Evolutionary conservation across 805 yeast species (phyloP).

Genomic region (Candida piceae): DNA sequence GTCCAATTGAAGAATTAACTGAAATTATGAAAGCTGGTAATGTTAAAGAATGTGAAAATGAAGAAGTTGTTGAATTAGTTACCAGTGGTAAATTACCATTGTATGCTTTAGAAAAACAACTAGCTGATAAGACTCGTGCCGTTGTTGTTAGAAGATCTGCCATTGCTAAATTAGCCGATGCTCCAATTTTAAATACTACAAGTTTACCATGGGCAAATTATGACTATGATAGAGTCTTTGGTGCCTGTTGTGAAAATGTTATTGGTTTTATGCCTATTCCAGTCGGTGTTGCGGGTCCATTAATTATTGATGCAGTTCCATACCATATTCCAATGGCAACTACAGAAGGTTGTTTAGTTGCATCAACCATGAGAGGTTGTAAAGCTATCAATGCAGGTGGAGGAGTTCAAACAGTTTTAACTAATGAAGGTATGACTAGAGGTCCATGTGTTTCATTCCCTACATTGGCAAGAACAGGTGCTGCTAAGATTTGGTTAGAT

Average conservation of each 20-base stretch:
- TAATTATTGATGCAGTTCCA: conserved; percentile 82
- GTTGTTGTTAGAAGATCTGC: conserved; percentile 90
- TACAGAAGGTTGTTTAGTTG: conserved; percentile 97
- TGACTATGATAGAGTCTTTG: conserved; percentile 93
- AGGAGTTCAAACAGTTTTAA: conserved; percentile 86
- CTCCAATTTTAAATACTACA: conserved; percentile 68
- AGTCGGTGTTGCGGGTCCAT: conserved; percentile 96
- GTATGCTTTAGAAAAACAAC: conserved; percentile 90
- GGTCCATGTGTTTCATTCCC: conserved; percentile 97
- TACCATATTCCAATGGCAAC: conserved; percentile 98
- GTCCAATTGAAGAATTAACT: conserved; percentile 61
- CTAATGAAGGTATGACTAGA: conserved; percentile 98
- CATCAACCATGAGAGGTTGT: conserved; percentile 98
- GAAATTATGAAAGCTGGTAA: conserved; percentile 65
- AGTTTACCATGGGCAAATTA: conserved; percentile 77
- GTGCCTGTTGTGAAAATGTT: conserved; percentile 99
- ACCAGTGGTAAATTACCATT: conserved; percentile 77
- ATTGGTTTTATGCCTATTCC: conserved; percentile 96
- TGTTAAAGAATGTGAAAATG: conserved; percentile 58
- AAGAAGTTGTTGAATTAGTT: conserved; percentile 70
- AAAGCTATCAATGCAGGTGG: conserved; percentile 97
- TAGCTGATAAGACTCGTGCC: conserved; percentile 86
- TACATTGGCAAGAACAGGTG: conserved; percentile 80
- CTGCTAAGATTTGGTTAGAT: conserved; percentile 92
- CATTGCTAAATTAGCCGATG: conserved; percentile 76